These are phyloP conservation scores for Wickerhamomyces sp. DNA, from an alignment of 1,139 yeast species.

Conservation along the genomic window DNA sequence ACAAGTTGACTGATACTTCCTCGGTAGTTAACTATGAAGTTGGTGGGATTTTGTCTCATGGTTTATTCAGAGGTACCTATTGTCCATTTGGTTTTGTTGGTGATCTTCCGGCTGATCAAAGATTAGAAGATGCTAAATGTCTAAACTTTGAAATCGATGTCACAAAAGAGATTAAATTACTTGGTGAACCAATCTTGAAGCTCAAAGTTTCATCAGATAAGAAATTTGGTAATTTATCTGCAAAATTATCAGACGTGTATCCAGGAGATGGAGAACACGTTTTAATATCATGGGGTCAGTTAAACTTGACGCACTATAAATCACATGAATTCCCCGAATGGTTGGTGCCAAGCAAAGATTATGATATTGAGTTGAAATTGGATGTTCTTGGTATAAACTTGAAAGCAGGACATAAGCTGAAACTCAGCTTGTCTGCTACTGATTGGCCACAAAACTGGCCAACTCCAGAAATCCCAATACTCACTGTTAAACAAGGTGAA, in stretches of 20 bases:
- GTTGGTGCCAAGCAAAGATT: constrained; percentile 26
- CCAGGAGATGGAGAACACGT: constrained; percentile 28
- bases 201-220: constrained; percentile 30
- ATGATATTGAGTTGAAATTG: constrained; percentile 29
- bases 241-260: constrained; percentile 31
- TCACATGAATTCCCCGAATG: constrained; percentile 34
- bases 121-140: constrained; percentile 34
- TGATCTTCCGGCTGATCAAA: constrained; percentile 40
- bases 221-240: constrained; percentile 32
- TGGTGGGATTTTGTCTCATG: constrained; percentile 33
- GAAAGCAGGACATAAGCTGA: constrained; percentile 30
- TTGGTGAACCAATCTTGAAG: constrained; percentile 33
- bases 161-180: constrained; percentile 21
- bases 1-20: constrained; percentile 5
- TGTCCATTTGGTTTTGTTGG: constrained; percentile 41
- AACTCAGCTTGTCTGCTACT: constrained; percentile 34
- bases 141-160: constrained; percentile 30
- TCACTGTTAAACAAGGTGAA: constrained; percentile 26
- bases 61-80: constrained; percentile 36
- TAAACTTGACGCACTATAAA: constrained; percentile 35
- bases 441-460: constrained; percentile 44
- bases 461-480: constrained; percentile 31
- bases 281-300: constrained; percentile 38
- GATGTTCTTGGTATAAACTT: constrained; percentile 35
- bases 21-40: constrained; percentile 14